Base-by-base conservation (phyloP, 805 yeast genomes). In the Kodamaea kaohsiungensis region DNA sequence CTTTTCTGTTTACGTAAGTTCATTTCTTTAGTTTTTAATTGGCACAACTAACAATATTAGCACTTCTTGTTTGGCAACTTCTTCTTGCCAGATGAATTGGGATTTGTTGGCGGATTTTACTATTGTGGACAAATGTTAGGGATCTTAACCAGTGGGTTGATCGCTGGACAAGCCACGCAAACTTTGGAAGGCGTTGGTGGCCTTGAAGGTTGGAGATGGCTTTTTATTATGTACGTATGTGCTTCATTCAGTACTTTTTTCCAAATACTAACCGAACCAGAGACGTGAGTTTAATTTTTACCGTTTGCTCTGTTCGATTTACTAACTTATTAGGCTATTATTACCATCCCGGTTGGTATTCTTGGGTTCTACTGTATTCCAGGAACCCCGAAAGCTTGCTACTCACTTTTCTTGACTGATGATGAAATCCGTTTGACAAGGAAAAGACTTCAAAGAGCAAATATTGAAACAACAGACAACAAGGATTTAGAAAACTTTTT, bases 381-480 rank as follows among this genome's bases (percentile, higher is more conserved):
- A 13, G 68, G 68, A 2, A 63, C 68, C 4, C 69, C 70, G 5
- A 49, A 56, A 42, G 59, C 56, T 39, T 78, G 85, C 62, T 79
- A 80, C 53, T 80, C 85, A 1, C 64, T 79, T 17, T 81, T 75
- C 58, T 65, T 85, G 25, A 75, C 83, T 0, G 86, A 83, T 57
- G 84, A 81, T 43, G 88, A 85, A 56, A 81, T 82, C 45, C 70
- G 77, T 57, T 65, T 84, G 30, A 81, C 85, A 2, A 72, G 86
- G 67, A 68, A 37, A 17, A 53, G 69, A 39, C 55, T 66, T 62
- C 59, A 56, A 48, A 49, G 62, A 9, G 49, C 49, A 2, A 51
- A 30, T 61, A 63, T 53, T 53, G 59, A 8, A 54, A 60, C 10
- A 64, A 64, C 51, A 50, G 53, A 17, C 39, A 45, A 33, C 43